Evolutionary conservation across 2,329 filamentous ascomycete species (phyloP), one percentile per base, ranked within the genome.

Genomic region (Colletotrichum neosansevieriae): DNA sequence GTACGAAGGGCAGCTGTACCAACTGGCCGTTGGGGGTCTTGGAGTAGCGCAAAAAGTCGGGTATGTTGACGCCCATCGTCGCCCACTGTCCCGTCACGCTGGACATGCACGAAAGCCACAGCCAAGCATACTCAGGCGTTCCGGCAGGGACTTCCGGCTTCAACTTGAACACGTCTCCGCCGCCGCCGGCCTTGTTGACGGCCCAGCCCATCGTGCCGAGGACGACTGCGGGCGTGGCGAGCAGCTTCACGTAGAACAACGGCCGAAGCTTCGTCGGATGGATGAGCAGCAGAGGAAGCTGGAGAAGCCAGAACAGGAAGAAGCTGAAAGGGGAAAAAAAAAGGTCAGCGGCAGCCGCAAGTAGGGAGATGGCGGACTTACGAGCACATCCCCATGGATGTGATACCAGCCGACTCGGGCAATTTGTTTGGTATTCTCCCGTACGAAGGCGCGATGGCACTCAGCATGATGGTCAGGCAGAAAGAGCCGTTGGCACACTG

Each of bases 241-340:
- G 40, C 3, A 71, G 89, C 2, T 86, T 84, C n/a, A 86, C 78
- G 1, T 88, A 63, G 69, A 88, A 88, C 45, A 89, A 73, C 73
- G 81, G 86, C 53, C 84, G 79, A 15, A 90, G 79, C 57, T 81
- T 83, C 60, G 85, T 84, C 1, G 85, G 84, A 36, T 86, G 86
- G 70, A 89, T 87, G 62, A 87, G 77, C 9, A 89, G 75, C 47
- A 89, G 76, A 69, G 78, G 86, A 12, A 88, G 76, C 72, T 88
- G 86, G 1, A 86, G 73, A 0, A 83, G 74, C 84, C 85, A 88
- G 74, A 87, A 88, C n/a, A 90, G 72, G 69, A 90, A 84, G 71
- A 81, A 90, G 82, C 12, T 85, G 85, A 3, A n/a, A n/a, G n/a
- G n/a, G n/a, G n/a, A n/a, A n/a, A 40, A 4, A 6, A 2, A 66